A percentile compares a stretch with the other conserved stretches of the same genome.
Evolutionary conservation across 768 basidiomycete genomes (phyloP).

Genomic region (Tylopilus felleus): DNA sequence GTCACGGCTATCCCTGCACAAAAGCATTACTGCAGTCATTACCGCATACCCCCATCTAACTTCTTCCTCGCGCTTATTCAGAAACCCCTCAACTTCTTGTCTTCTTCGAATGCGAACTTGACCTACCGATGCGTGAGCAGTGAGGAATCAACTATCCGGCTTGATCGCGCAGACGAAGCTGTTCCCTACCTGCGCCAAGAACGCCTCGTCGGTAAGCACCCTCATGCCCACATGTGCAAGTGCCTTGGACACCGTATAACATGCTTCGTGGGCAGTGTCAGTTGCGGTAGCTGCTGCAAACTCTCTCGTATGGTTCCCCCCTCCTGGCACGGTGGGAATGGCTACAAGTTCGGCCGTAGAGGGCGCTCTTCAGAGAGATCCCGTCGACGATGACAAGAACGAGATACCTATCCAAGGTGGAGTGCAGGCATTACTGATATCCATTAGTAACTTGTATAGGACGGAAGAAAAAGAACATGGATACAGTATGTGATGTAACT

Average conservation of each 20-base stretch:
- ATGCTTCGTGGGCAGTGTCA: slow-evolving; percentile 58
- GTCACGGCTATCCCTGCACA: background rate
- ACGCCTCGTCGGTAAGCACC: slow-evolving; percentile 64
- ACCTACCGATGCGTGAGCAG: slow-evolving; percentile 35
- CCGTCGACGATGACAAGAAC: background rate
- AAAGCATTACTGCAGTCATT: background rate
- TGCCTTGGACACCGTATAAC: slow-evolving; percentile 64
- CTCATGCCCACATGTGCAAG: slow-evolving; percentile 69
- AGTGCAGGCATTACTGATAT: slow-evolving; percentile 57
- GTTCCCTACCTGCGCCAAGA: slow-evolving; percentile 51
- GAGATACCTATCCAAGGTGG: slow-evolving; percentile 51
- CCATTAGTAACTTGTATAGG: slow-evolving; percentile 1
- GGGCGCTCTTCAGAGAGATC: background rate
- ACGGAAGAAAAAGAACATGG: background rate
- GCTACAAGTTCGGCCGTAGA: slow-evolving; percentile 38
- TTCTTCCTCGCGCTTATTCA: background rate
- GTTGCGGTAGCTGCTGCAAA: slow-evolving; percentile 67
- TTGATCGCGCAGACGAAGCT: background rate
- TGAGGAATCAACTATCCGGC: background rate
- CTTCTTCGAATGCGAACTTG: slow-evolving; percentile 47
- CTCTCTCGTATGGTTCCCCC: slow-evolving; percentile 74
- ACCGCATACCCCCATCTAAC: background rate
- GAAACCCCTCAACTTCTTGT: slow-evolving; percentile 24
- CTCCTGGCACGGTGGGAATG: slow-evolving; percentile 67
- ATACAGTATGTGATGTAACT: slow-evolving; percentile 72